Evolutionary conservation across 78 protist species (phyloP).

Genomic region (Dictyostelium discoideum): DNA sequence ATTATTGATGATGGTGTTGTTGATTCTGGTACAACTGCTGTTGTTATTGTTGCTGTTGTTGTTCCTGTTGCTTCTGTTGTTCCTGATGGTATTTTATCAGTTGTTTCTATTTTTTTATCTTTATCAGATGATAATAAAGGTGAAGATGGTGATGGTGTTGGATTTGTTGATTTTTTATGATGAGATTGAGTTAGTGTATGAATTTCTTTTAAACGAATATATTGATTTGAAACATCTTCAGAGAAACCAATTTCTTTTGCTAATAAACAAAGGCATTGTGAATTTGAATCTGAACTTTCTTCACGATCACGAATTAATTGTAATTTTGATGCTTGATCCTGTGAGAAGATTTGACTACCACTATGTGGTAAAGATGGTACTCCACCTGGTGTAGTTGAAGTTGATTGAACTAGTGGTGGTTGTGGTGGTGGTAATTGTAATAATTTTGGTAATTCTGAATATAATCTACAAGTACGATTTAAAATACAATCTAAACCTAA

Average conservation of each 20-base stretch:
- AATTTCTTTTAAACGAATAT: slow-evolving; percentile 55
- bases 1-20: not conserved
- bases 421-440: not conserved
- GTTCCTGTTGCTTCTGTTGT: not conserved
- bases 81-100: not conserved
- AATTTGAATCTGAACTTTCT: slow-evolving; percentile 51
- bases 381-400: not conserved
- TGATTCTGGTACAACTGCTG: not conserved
- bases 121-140: not conserved
- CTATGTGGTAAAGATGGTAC: not conserved
- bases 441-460: not conserved
- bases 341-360: slow-evolving; percentile 1
- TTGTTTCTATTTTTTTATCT: not conserved
- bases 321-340: slow-evolving; percentile 68
- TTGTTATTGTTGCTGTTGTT: not conserved
- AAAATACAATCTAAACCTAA: slow-evolving; percentile 75
- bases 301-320: slow-evolving; percentile 81
- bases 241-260: slow-evolving; percentile 83
- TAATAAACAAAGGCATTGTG: slow-evolving; percentile 78
- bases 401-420: not conserved
- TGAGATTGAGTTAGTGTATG: slow-evolving; percentile 66
- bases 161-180: not conserved
- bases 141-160: not conserved
- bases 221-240: slow-evolving; percentile 67
- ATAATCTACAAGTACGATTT: slow-evolving; percentile 60